Percentiles rank a stretch among this genome's conserved stretches.
phyloP scores from a whole-genome alignment of 2,329 filamentous ascomycete genomes.

The Sporothrix brunneoviolacea region DNA sequence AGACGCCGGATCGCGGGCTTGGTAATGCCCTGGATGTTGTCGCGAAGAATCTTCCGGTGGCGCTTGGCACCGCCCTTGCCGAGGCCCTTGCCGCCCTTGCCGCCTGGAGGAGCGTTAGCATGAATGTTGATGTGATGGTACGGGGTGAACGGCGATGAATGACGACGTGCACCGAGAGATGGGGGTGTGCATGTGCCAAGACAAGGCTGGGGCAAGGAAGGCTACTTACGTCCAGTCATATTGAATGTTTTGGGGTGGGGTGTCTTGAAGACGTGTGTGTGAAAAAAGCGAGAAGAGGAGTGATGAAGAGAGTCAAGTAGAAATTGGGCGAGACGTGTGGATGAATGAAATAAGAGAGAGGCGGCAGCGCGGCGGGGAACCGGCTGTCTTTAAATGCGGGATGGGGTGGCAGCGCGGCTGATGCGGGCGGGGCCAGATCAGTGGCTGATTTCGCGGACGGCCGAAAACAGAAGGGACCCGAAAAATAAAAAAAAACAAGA shows the following conservation, averaged over 20 bases:
- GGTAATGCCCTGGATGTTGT: slow-evolving; percentile 99
- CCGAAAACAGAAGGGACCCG: neutral
- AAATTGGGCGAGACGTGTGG: neutral
- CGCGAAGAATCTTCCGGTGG: slow-evolving; percentile 97
- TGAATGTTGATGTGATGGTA: neutral
- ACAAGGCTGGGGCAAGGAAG: slow-evolving; percentile 17
- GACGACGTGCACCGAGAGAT: too few species aligned
- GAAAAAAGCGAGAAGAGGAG: slow-evolving; percentile 9
- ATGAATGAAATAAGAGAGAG: neutral
- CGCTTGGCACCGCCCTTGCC: slow-evolving; percentile 98
- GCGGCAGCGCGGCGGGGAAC: slow-evolving; percentile 13
- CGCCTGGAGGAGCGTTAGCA: slow-evolving; percentile 54
- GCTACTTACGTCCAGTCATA: slow-evolving; percentile 24
- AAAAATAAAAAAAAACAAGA: neutral
- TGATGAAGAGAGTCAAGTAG: neutral
- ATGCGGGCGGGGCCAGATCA: slow-evolving; percentile 17
- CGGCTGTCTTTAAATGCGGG: slow-evolving; percentile 20
- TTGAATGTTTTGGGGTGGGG: slow-evolving; percentile 10
- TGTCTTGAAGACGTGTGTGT: slow-evolving; percentile 16
- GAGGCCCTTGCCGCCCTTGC: slow-evolving; percentile 95
- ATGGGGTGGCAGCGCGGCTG: slow-evolving; percentile 13
- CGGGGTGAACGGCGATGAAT: slow-evolving; percentile 24
- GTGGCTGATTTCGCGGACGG: slow-evolving; percentile 18
- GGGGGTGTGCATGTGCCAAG: too few species aligned
- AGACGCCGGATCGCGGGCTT: slow-evolving; percentile 98